Evolutionary conservation across 805 yeast species (phyloP), one percentile per base, ranked within the genome.

Genomic region (Candida ulmi): DNA sequence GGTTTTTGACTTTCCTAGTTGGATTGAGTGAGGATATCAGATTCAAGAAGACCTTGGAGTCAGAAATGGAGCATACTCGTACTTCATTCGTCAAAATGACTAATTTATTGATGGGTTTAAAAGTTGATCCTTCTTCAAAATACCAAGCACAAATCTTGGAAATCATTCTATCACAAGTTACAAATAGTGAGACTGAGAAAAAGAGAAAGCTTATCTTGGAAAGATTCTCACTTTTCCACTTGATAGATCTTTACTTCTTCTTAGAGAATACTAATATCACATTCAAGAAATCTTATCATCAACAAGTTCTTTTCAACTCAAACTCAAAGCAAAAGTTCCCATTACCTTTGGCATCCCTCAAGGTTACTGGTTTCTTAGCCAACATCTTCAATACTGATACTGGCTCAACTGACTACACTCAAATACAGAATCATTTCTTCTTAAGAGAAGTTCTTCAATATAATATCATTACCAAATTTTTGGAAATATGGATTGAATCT

Each of bases 401-500:
- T 2, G 24, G 12, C 9, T 28, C 37, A 17, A 35, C 45, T 11
- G 38, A 28, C 9, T 68, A 64, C 48, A 70, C 73, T 1, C 57
- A 55, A 18, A 57, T 78, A 33, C 63, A 61, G 32, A 55, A 56
- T 13, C 60, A 66, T 17, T 62, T 72, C 32, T 69, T 69, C 44
- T 61, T 68, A 37, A 76, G 82, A 69, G 80, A 74, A 39, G 49
- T 72, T 19, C 60, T 84, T 52, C 74, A 77, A 37, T 78, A 72
- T 52, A 64, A 68, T 26, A 68, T 80, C 16, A 73, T 83, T 72
- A 66, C 69, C 29, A 74, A 74, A 44, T 69, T 80, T 39, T 62
- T 83, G 48, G 68, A 71, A 30, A 63, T 82, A 32, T 84, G 93
- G 91, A 75, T 72, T 44, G 74, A 69, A 36, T 74, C 90, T 1